Conservation (phyloP, 2,329 filamentous ascomycete genomes). For the Curvularia sp. region DNA sequence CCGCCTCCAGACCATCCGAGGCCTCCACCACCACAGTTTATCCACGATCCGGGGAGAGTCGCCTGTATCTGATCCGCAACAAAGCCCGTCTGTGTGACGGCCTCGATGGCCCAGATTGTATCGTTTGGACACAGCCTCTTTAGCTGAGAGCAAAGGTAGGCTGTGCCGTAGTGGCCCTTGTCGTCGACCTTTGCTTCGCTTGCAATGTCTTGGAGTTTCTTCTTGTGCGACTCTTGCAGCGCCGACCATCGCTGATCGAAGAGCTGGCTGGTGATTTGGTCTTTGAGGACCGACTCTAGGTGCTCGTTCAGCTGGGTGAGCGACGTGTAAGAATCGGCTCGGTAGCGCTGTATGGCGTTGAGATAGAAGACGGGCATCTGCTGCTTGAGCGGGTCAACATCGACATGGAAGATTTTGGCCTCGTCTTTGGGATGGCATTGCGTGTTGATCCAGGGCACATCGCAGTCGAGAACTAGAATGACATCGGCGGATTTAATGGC, state of each 20-base stretch:
- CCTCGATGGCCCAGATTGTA: slow-evolving; percentile 79
- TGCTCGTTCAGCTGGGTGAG: slow-evolving; percentile 73
- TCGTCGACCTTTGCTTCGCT: slow-evolving; percentile 64
- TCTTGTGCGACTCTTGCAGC: slow-evolving; percentile 65
- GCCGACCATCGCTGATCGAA: slow-evolving; percentile 60
- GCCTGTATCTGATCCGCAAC: slow-evolving; percentile 76
- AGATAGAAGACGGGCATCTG: slow-evolving; percentile 67
- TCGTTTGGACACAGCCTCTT: slow-evolving; percentile 66
- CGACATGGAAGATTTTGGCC: slow-evolving; percentile 69
- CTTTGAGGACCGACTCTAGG: slow-evolving; percentile 56
- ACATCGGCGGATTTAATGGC: slow-evolving; percentile 79
- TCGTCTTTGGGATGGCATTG: slow-evolving; percentile 65
- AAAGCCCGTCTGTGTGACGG: slow-evolving; percentile 73
- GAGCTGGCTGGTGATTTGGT: slow-evolving; percentile 51
- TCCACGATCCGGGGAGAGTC: slow-evolving; percentile 73
- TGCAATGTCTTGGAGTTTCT: slow-evolving; percentile 67
- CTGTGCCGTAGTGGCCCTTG: slow-evolving; percentile 68
- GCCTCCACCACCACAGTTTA: slow-evolving; percentile 82
- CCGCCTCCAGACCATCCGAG: slow-evolving; percentile 81
- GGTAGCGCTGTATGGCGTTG: slow-evolving; percentile 60
- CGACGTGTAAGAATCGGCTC: slow-evolving; percentile 61
- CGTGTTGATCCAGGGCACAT: slow-evolving; percentile 93
- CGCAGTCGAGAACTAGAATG: slow-evolving; percentile 85
- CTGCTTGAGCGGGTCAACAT: slow-evolving; percentile 71
- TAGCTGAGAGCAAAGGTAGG: slow-evolving; percentile 64